Percentiles rank a stretch among this genome's conserved stretches.
phyloP scores from a whole-genome alignment of 2,329 filamentous ascomycete species.

The Pestalotiopsis sp. region DNA sequence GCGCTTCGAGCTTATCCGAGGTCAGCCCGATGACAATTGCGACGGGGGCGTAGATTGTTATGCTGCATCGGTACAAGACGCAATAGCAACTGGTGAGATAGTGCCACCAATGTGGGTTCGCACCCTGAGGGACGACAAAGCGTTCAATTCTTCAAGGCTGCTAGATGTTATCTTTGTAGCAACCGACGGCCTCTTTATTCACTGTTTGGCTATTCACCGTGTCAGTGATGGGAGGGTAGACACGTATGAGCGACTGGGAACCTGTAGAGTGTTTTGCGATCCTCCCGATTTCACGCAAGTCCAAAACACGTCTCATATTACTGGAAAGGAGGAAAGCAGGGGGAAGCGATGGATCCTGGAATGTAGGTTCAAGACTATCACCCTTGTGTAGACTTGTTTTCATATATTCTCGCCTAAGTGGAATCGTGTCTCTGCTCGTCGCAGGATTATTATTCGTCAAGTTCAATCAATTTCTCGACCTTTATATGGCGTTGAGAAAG shows the following conservation, averaged over 20 bases:
- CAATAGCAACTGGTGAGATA: background rate
- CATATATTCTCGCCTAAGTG: too few species aligned
- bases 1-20: background rate
- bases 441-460: too few species aligned
- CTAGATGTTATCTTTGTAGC: background rate
- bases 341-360: background rate
- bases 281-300: background rate
- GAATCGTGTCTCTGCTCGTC: too few species aligned
- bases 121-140: background rate
- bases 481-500: too few species aligned
- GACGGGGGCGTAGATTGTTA: background rate
- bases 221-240: background rate
- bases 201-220: background rate
- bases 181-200: background rate
- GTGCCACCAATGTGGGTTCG: background rate
- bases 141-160: background rate
- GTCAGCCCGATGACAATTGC: background rate
- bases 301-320: background rate
- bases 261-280: background rate
- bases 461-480: too few species aligned
- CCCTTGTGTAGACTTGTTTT: background rate
- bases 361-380: background rate
- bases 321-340: background rate
- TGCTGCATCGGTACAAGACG: background rate
- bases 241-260: background rate